Conservation (phyloP, 306 rosid species). For the Mucuna pruriens region DNA sequence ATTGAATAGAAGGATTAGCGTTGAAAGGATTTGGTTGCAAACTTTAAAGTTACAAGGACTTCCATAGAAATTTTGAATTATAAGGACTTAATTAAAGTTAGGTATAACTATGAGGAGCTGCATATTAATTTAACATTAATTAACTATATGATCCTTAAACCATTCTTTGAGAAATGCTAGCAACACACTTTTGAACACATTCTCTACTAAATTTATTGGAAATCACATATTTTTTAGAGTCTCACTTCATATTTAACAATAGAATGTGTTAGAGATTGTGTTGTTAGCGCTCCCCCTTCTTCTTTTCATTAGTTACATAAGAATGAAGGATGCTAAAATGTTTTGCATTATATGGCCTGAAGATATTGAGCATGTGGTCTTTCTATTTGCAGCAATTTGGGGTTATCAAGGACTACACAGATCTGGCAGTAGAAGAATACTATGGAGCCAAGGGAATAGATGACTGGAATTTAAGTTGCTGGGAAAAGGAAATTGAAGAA, state of each 20-base stretch:
- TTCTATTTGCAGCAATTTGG: slow-evolving; percentile 60
- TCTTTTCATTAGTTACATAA: background rate
- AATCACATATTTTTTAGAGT: too few species aligned
- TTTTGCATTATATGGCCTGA: background rate
- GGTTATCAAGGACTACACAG: slow-evolving; percentile 50
- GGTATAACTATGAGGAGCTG: too few species aligned
- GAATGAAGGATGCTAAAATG: background rate
- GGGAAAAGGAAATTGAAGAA: slow-evolving; percentile 58
- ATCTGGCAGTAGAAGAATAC: slow-evolving; percentile 59
- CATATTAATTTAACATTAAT: too few species aligned
- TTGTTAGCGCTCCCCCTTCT: too few species aligned
- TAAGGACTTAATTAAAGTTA: background rate
- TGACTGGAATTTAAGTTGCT: slow-evolving; percentile 55
- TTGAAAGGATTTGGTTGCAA: background rate
- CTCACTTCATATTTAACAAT: too few species aligned
- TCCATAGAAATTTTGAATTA: background rate
- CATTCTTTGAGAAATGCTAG: too few species aligned
- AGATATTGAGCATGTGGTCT: slow-evolving; percentile 27
- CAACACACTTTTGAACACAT: too few species aligned
- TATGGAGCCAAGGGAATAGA: slow-evolving; percentile 71
- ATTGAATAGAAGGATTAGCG: background rate
- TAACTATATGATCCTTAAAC: background rate
- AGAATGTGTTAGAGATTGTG: too few species aligned
- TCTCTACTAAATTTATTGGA: too few species aligned
- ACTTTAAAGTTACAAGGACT: too few species aligned